phyloP scores from a whole-genome alignment of 768 basidiomycete genomes.

The Termitomyces sp. region DNA sequence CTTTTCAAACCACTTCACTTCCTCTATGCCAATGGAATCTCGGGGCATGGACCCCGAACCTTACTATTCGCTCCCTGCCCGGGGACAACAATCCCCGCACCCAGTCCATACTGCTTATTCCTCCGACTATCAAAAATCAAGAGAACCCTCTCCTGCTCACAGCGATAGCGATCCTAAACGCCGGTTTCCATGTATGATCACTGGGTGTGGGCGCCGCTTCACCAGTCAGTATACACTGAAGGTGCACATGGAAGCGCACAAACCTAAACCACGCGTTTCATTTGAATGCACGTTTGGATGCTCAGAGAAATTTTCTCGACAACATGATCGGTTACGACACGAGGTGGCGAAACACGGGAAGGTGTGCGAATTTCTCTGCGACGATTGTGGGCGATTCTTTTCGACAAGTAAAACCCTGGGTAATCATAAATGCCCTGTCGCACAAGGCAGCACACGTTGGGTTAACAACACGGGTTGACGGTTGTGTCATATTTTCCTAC shows the following conservation, averaged over 20 bases:
- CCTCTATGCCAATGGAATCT: conserved; percentile 21
- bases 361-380: conserved; percentile 48
- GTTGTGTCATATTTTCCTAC: neutral
- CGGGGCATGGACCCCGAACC: conserved; percentile 11
- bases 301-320: conserved; percentile 48
- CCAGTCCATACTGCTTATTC: conserved; percentile 8
- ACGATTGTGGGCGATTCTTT: conserved; percentile 49
- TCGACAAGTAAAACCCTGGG: conserved; percentile 46
- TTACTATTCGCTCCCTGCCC: conserved; percentile 8
- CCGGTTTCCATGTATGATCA: conserved; percentile 42
- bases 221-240: conserved; percentile 51
- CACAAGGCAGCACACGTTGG: conserved; percentile 45
- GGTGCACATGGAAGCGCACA: conserved; percentile 52
- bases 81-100: conserved; percentile 10
- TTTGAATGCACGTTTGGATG: conserved; percentile 54
- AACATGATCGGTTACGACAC: conserved; percentile 52
- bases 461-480: conserved; percentile 26
- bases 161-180: conserved; percentile 33
- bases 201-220: conserved; percentile 44
- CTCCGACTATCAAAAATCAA: conserved; percentile 16
- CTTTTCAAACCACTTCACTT: conserved; percentile 25
- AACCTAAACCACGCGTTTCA: conserved; percentile 41
- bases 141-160: conserved; percentile 27
- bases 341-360: conserved; percentile 56
- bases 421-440: conserved; percentile 53